Percentiles rank a stretch among this genome's conserved stretches.
Evolutionary conservation across 2,329 filamentous ascomycete genomes (phyloP).

Genomic region (Fusarium musae): DNA sequence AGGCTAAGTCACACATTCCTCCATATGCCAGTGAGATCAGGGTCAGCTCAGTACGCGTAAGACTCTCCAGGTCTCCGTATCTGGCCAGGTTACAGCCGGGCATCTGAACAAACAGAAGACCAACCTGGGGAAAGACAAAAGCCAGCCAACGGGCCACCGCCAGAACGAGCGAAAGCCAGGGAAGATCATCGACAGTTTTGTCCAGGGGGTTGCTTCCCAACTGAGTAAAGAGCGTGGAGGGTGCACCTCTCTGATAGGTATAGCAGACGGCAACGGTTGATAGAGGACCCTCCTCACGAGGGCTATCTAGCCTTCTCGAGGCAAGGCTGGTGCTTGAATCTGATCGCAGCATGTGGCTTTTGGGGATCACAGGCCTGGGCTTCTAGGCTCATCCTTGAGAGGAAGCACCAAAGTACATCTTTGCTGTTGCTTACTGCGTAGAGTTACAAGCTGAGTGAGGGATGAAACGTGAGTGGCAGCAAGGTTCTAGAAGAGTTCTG

Average conservation of each 20-base stretch:
- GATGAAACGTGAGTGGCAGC: slow-evolving; percentile 1
- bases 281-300: slow-evolving; percentile 29
- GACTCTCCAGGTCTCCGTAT: slow-evolving; percentile 16
- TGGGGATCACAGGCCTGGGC: slow-evolving; percentile 39
- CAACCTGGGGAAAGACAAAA: slow-evolving; percentile 27
- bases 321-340: slow-evolving; percentile 39
- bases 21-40: slow-evolving; percentile 14
- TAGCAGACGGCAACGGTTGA: slow-evolving; percentile 39
- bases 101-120: slow-evolving; percentile 21
- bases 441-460: slow-evolving; percentile 8
- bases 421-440: not conserved
- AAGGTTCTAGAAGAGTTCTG: slow-evolving; percentile 36
- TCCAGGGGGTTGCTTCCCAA: slow-evolving; percentile 26
- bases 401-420: slow-evolving; percentile 14
- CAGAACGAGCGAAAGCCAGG: slow-evolving; percentile 34
- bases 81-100: slow-evolving; percentile 23
- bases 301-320: slow-evolving; percentile 34
- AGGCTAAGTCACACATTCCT: slow-evolving; percentile 13
- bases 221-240: slow-evolving; percentile 18
- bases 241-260: slow-evolving; percentile 34
- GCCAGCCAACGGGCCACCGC: slow-evolving; percentile 18
- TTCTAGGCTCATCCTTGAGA: slow-evolving; percentile 39
- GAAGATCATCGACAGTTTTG: slow-evolving; percentile 33
- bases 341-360: slow-evolving; percentile 46
- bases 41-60: slow-evolving; percentile 14